Percentiles rank a stretch among this genome's conserved stretches.
Conservation (phyloP, 345 rosid species). For the Isatis tinctoria region DNA sequence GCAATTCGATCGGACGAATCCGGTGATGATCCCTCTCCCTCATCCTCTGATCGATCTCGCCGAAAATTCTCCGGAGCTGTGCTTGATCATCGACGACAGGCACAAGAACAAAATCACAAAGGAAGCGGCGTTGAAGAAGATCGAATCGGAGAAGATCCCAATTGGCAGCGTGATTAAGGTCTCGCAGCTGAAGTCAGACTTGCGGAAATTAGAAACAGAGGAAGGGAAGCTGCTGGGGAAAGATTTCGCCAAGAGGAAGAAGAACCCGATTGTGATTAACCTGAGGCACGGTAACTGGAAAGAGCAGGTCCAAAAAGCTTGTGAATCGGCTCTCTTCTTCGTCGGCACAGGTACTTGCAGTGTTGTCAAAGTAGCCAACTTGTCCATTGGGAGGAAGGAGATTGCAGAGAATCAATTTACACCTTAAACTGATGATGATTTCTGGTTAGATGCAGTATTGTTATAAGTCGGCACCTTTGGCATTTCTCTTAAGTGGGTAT, state of each 20-base stretch:
- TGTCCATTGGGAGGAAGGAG: constrained; percentile 48
- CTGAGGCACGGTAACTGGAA: constrained; percentile 59
- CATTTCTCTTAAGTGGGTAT: too few relatives aligned
- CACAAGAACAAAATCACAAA: constrained; percentile 62
- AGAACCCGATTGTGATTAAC: constrained; percentile 48
- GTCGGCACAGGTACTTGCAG: constrained; percentile 61
- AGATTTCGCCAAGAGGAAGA: constrained; percentile 71
- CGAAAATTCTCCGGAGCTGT: constrained; percentile 42
- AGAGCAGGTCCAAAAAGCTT: constrained; percentile 58
- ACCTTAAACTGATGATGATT: too few relatives aligned
- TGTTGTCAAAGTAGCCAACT: constrained; percentile 58
- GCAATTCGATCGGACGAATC: constrained; percentile 48
- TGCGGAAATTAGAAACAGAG: background rate
- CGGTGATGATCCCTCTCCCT: constrained; percentile 53
- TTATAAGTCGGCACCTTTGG: too few relatives aligned
- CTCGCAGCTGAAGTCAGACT: constrained; percentile 39
- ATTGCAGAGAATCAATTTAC: constrained; percentile 53
- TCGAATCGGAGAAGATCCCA: constrained; percentile 45
- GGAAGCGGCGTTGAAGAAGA: constrained; percentile 56
- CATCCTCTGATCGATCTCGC: constrained; percentile 39
- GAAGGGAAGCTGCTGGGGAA: constrained; percentile 48
- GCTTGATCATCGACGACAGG: constrained; percentile 66
- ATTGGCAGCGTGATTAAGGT: constrained; percentile 50
- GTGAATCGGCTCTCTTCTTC: constrained; percentile 54
- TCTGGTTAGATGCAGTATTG: too few relatives aligned